phyloP scores from a whole-genome alignment of 1,284 basidiomycete genomes.

The Melanopsichium pennsylvanicum region DNA sequence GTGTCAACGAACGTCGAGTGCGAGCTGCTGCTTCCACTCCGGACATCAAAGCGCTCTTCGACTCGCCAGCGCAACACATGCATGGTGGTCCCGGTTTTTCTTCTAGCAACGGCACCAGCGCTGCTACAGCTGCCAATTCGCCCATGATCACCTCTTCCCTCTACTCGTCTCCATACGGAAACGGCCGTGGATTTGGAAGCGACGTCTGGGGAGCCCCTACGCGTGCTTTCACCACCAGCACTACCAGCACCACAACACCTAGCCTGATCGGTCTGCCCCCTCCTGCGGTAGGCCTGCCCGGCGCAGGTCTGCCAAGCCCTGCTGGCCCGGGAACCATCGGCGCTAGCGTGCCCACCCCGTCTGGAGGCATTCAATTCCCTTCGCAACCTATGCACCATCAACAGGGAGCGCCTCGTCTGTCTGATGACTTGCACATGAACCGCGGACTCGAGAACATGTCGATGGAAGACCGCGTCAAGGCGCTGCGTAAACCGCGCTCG shows the following conservation, averaged over 20 bases:
- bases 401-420: constrained; percentile 34
- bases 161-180: constrained; percentile 58
- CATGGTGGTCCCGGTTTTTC: constrained; percentile 67
- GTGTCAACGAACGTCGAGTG: constrained; percentile 77
- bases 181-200: constrained; percentile 51
- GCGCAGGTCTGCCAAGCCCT: constrained; percentile 20
- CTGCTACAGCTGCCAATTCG: constrained; percentile 44
- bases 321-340: constrained; percentile 23
- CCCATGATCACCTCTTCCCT: constrained; percentile 54
- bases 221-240: constrained; percentile 38
- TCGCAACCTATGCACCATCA: constrained; percentile 38
- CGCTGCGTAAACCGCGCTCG: constrained; percentile 55
- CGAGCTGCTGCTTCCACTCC: constrained; percentile 86
- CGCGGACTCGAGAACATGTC: constrained; percentile 40
- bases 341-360: constrained; percentile 2
- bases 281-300: constrained; percentile 21
- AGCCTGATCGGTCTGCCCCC: constrained; percentile 38
- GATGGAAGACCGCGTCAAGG: constrained; percentile 51
- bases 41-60: constrained; percentile 94
- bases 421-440: constrained; percentile 47
- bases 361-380: constrained; percentile 48
- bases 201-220: constrained; percentile 62
- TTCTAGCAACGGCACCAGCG: constrained; percentile 20
- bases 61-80: constrained; percentile 59
- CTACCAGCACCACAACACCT: constrained; percentile 30